phyloP scores from a whole-genome alignment of 192 early-diverging fungal species.

The Chytriomyces sp. region DNA sequence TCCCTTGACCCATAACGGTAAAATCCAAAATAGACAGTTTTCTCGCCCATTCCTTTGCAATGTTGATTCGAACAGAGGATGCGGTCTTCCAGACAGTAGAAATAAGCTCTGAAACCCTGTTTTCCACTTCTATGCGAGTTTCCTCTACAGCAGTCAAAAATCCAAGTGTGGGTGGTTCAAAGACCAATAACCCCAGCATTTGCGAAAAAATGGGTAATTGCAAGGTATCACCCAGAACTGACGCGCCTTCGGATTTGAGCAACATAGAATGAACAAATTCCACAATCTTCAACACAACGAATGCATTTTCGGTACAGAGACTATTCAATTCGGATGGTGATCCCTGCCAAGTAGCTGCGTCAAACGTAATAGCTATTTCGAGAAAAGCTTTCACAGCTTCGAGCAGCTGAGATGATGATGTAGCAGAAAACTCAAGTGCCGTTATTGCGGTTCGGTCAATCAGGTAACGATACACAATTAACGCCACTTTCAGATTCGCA shows the following conservation, averaged over 20 bases:
- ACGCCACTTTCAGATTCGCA: slow-evolving; percentile 1
- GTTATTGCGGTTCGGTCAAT: slow-evolving; percentile 16
- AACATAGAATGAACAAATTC: slow-evolving; percentile 32
- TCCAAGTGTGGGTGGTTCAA: slow-evolving; percentile 44
- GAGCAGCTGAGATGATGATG: neutral
- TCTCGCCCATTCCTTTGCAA: no score
- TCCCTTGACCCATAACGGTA: no score
- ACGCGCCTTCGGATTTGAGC: neutral
- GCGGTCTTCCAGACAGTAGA: neutral
- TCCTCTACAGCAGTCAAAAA: slow-evolving; percentile 45
- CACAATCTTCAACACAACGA: slow-evolving; percentile 31
- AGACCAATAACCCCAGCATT: slow-evolving; percentile 52
- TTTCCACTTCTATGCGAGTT: slow-evolving; percentile 34
- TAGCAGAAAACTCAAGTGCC: neutral
- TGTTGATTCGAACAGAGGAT: no score
- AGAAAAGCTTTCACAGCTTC: neutral
- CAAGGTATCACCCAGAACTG: slow-evolving; percentile 16
- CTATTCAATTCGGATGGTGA: slow-evolving; percentile 15
- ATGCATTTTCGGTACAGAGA: slow-evolving; percentile 13
- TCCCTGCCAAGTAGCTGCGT: neutral
- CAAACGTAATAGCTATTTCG: neutral
- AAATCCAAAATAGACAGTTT: no score
- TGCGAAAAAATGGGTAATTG: slow-evolving; percentile 46
- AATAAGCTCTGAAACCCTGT: slow-evolving; percentile 27
- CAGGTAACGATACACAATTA: slow-evolving; percentile 35